Evolutionary conservation across 1,284 basidiomycete species (phyloP).

Genomic region (Pseudozyma hubeiensis): DNA sequence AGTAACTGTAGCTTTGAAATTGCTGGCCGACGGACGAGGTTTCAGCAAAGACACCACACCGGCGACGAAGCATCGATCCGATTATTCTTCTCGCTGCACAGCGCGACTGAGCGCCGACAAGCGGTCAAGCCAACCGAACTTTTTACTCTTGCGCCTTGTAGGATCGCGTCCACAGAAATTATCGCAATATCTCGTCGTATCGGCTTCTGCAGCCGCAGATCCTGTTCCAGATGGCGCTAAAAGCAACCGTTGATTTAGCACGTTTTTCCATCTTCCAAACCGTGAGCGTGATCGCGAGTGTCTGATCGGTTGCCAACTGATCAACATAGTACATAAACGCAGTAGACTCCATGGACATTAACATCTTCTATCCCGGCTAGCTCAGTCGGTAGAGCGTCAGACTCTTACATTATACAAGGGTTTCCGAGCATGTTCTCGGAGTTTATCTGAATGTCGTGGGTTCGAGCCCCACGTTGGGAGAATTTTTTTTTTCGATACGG

Average conservation of each 20-base stretch:
- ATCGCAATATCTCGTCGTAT: no score
- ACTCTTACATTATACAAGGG: slow-evolving; percentile 61
- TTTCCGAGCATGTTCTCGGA: slow-evolving; percentile 35
- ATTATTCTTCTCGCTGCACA: no score
- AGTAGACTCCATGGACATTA: neutral
- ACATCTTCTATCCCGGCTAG: slow-evolving; percentile 63
- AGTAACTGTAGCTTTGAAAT: neutral
- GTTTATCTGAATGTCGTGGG: slow-evolving; percentile 66
- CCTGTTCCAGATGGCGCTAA: no score
- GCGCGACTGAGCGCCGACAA: no score
- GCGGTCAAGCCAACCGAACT: no score
- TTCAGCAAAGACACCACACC: neutral
- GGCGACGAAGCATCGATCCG: no score
- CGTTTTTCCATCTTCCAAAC: no score
- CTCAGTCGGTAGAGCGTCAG: slow-evolving; percentile 69
- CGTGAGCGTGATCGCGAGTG: slow-evolving; percentile 13
- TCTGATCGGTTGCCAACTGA: no score
- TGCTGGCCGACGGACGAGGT: neutral
- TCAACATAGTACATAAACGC: neutral
- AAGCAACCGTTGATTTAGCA: neutral
- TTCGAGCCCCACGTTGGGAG: slow-evolving; percentile 68
- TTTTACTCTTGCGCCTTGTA: no score
- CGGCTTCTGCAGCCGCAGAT: no score
- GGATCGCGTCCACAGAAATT: no score
- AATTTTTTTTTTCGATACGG: slow-evolving; percentile 33